These are phyloP conservation scores for Niveomyces coronatus DNA, from an alignment of 2,329 filamentous ascomycete genomes.

Conservation along the genomic window DNA sequence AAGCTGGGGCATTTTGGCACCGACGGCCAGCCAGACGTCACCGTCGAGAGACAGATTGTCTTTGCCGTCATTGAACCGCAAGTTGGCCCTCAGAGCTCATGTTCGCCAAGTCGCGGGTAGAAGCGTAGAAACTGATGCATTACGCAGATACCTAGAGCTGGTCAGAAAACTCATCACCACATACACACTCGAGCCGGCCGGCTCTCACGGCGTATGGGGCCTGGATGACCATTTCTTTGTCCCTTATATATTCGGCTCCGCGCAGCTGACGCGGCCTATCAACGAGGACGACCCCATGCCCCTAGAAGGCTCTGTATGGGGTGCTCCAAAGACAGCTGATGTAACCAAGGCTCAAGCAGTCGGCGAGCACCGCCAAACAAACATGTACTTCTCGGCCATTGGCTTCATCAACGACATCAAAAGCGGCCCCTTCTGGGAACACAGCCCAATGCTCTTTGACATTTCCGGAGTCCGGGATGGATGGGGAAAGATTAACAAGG, in stretches of 20 bases:
- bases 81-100: conserved; percentile 24
- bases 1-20: conserved; percentile 71
- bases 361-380: conserved; percentile 51
- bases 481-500: conserved; percentile 99
- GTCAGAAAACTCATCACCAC: conserved; percentile 75
- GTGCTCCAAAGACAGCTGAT: conserved; percentile 60
- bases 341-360: conserved; percentile 57
- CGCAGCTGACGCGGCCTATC: conserved; percentile 75
- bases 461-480: conserved; percentile 83
- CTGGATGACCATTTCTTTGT: conserved; percentile 95
- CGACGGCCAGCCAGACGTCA: conserved; percentile 35
- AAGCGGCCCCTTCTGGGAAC: conserved; percentile 91
- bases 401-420: conserved; percentile 98
- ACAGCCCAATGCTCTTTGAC: conserved; percentile 89
- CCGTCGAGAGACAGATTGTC: conserved; percentile 70
- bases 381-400: conserved; percentile 91
- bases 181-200: conserved; percentile 90
- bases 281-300: conserved; percentile 52
- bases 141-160: conserved; percentile 65
- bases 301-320: conserved; percentile 64
- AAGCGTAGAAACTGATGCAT: conserved; percentile 9
- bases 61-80: conserved; percentile 75
- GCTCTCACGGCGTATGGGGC: conserved; percentile 95
- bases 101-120: too few relatives aligned
- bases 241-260: conserved; percentile 90